Percentiles rank a stretch among this genome's conserved stretches.
Evolutionary conservation across 768 basidiomycete species (phyloP).

Genomic region (Trametes punicea): DNA sequence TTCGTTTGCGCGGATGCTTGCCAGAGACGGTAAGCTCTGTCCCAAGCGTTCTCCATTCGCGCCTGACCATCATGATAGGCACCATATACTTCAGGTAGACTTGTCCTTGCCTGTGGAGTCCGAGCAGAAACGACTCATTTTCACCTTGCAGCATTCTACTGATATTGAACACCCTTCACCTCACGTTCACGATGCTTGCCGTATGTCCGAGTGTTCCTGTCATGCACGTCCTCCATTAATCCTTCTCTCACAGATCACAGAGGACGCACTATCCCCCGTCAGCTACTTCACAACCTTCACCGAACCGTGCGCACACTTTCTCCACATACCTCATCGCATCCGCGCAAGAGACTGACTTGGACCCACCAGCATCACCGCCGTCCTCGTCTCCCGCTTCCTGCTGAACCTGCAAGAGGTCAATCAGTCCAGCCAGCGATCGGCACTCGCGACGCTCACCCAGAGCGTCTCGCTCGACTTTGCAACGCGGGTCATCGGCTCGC

Average conservation of each 20-base stretch:
- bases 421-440: not conserved
- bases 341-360: not conserved
- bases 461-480: slow-evolving; percentile 1
- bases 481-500: not conserved
- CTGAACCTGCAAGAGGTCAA: slow-evolving; percentile 13
- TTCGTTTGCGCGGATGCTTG: not conserved
- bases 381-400: slow-evolving; percentile 11
- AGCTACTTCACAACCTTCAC: slow-evolving; percentile 13
- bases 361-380: slow-evolving; percentile 3
- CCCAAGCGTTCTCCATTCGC: not conserved
- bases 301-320: not conserved
- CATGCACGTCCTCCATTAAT: not conserved
- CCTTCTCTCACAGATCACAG: not conserved
- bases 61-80: not conserved
- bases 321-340: not conserved
- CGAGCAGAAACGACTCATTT: not conserved
- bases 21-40: not conserved
- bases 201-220: not conserved
- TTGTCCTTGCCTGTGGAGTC: not conserved
- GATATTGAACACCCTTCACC: slow-evolving; percentile 3
- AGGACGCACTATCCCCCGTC: not conserved
- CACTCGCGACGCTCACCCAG: not conserved
- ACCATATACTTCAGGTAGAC: slow-evolving; percentile 6
- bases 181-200: slow-evolving; percentile 4
- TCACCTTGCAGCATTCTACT: not conserved